phyloP scores from a whole-genome alignment of 208 protist species.

The Perkinsela sp. region DNA sequence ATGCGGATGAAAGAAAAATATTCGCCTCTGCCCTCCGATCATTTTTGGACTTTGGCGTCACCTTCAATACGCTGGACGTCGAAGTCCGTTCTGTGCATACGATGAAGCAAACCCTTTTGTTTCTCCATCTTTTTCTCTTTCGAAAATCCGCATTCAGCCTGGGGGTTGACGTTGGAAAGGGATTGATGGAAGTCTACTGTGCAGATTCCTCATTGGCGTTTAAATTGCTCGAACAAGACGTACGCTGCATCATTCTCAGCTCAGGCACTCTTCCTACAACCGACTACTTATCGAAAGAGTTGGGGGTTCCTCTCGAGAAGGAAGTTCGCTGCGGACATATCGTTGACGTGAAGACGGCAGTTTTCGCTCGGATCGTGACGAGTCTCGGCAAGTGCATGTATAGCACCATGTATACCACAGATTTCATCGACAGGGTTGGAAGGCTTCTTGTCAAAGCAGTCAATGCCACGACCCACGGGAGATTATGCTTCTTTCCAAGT shows the following conservation, averaged over 20 bases:
- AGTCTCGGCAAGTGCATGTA: neutral
- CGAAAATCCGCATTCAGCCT: slow-evolving; percentile 18
- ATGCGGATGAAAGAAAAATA: neutral
- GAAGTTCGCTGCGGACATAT: slow-evolving; percentile 19
- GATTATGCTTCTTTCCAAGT: neutral
- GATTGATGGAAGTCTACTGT: slow-evolving; percentile 37
- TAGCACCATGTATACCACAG: neutral
- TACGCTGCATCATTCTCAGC: slow-evolving; percentile 57
- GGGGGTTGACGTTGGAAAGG: neutral
- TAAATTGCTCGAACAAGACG: slow-evolving; percentile 13
- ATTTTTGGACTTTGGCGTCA: slow-evolving; percentile 37
- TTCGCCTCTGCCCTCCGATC: neutral
- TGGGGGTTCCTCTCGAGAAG: slow-evolving; percentile 22
- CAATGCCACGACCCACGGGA: slow-evolving; percentile 10
- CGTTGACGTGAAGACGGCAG: neutral
- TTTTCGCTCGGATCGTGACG: neutral
- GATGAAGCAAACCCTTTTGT: slow-evolving; percentile 31
- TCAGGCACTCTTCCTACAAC: slow-evolving; percentile 77
- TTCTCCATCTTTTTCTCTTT: slow-evolving; percentile 27
- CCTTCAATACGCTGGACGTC: slow-evolving; percentile 43
- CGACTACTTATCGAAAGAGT: slow-evolving; percentile 26
- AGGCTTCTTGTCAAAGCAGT: slow-evolving; percentile 9
- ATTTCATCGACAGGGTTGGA: slow-evolving; percentile 18
- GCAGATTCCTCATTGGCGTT: slow-evolving; percentile 31
- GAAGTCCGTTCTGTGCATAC: slow-evolving; percentile 20